A percentile compares a stretch with the other conserved stretches of the same genome.
These are phyloP conservation scores for Xylariales sp. DNA, from an alignment of 2,329 filamentous ascomycete genomes.

Conservation along the genomic window DNA sequence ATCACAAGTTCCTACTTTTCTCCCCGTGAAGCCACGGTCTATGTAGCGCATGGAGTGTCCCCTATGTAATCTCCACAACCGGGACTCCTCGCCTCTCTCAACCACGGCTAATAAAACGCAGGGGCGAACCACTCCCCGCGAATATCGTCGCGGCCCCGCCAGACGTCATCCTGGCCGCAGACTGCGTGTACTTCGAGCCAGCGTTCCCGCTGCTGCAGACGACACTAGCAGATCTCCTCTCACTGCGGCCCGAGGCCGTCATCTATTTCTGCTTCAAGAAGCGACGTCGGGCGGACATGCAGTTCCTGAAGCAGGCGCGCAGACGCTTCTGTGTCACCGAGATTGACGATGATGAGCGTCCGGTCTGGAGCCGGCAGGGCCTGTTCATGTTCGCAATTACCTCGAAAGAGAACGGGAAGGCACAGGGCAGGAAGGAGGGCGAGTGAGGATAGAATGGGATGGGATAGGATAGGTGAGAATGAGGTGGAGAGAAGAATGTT, in stretches of 20 bases:
- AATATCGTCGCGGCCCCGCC: constrained; percentile 69
- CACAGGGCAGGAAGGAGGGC: not conserved
- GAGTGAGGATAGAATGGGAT: not conserved
- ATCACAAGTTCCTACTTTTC: not conserved
- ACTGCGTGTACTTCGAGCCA: constrained; percentile 97
- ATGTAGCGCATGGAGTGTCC: not conserved
- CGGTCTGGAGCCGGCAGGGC: constrained; percentile 66
- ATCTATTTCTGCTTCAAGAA: constrained; percentile 95
- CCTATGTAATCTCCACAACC: not conserved
- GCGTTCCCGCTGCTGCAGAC: constrained; percentile 88
- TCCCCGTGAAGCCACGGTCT: not conserved
- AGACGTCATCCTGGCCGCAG: constrained; percentile 89
- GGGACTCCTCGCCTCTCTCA: not conserved
- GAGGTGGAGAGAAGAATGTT: not conserved
- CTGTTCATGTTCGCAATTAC: constrained; percentile 71
- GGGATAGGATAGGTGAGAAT: not conserved
- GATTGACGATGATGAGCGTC: constrained; percentile 69
- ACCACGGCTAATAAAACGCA: constrained; percentile 46
- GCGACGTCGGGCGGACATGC: constrained; percentile 81
- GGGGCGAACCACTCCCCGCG: constrained; percentile 70
- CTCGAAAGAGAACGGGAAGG: constrained; percentile 22
- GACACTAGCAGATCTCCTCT: constrained; percentile 80
- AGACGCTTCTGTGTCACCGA: constrained; percentile 74
- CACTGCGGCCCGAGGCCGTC: constrained; percentile 72
- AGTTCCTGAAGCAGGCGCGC: constrained; percentile 77